A percentile compares a stretch with the other conserved stretches of the same genome.
phyloP scores from a whole-genome alignment of 1,284 basidiomycete species.

The Pterula multifida region DNA sequence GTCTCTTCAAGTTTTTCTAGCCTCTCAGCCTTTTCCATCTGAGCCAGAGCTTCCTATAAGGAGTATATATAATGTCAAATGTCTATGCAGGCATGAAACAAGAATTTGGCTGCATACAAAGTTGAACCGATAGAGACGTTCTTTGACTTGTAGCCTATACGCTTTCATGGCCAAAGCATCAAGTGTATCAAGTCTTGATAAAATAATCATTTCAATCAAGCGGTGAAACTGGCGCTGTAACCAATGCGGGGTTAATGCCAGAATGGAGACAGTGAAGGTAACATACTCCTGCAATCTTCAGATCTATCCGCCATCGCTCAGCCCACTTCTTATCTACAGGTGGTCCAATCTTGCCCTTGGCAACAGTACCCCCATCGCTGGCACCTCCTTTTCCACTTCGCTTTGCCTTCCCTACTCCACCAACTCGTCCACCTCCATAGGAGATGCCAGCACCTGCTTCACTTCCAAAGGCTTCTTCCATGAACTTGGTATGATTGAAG shows the following conservation, averaged over 20 bases:
- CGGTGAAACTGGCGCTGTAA: slow-evolving; percentile 84
- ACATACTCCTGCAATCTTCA: slow-evolving; percentile 81
- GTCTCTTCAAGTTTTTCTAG: slow-evolving; percentile 89
- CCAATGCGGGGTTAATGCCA: slow-evolving; percentile 4
- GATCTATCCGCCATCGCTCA: slow-evolving; percentile 64
- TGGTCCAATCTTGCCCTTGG: slow-evolving; percentile 58
- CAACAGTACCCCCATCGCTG: slow-evolving; percentile 17
- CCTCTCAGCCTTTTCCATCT: slow-evolving; percentile 78
- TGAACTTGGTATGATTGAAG: slow-evolving; percentile 50
- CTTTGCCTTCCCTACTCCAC: slow-evolving; percentile 26
- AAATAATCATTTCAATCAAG: slow-evolving; percentile 84
- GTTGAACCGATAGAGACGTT: slow-evolving; percentile 89
- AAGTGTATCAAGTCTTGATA: slow-evolving; percentile 57
- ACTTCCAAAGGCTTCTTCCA: slow-evolving; percentile 49
- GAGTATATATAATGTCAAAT: slow-evolving; percentile 7
- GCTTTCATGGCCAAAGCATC: slow-evolving; percentile 47
- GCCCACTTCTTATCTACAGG: slow-evolving; percentile 73
- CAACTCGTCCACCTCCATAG: slow-evolving; percentile 35
- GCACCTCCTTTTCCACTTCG: slow-evolving; percentile 19
- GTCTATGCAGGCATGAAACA: too few species aligned
- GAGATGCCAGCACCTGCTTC: slow-evolving; percentile 18
- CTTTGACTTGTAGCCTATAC: slow-evolving; percentile 83
- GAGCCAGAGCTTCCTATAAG: slow-evolving; percentile 72
- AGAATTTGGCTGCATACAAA: slow-evolving; percentile 54
- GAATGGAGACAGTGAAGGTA: slow-evolving; percentile 4